Percentiles rank a stretch among this genome's conserved stretches.
These are phyloP conservation scores for Fistulifera solaris DNA, from an alignment of 108 stramenopile species.

Conservation along the genomic window DNA sequence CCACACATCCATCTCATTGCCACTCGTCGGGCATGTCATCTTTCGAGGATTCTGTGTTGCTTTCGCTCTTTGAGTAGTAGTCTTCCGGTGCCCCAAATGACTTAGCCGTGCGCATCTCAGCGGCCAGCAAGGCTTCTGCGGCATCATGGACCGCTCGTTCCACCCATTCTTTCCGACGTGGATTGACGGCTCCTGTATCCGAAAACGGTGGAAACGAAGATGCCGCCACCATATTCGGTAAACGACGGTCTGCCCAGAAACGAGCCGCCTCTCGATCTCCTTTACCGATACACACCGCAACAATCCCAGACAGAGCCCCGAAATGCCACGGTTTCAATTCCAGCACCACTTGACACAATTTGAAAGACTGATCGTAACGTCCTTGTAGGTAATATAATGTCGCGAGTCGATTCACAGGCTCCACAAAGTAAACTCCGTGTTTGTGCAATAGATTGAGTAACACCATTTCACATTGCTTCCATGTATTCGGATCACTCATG, in stretches of 20 bases:
- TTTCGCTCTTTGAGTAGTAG: not conserved
- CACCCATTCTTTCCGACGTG: conserved; percentile 34
- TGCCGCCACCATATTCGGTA: conserved; percentile 28
- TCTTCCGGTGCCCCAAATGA: conserved; percentile 29
- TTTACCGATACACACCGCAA: conserved; percentile 43
- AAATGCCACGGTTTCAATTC: conserved; percentile 71
- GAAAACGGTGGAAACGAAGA: conserved; percentile 3
- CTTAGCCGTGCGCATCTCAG: conserved; percentile 15
- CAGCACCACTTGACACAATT: conserved; percentile 51
- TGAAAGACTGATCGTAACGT: conserved; percentile 38
- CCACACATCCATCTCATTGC: no score
- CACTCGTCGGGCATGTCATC: no score
- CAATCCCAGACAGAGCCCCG: conserved; percentile 65
- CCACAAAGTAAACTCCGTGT: conserved; percentile 48
- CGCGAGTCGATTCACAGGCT: conserved; percentile 71
- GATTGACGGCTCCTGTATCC: conserved; percentile 9
- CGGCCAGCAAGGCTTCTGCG: conserved; percentile 9
- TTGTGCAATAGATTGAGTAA: conserved; percentile 40
- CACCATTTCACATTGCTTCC: conserved; percentile 39
- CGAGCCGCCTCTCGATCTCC: conserved; percentile 33
- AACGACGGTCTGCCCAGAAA: conserved; percentile 42
- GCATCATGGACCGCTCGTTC: conserved; percentile 20
- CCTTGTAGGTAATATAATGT: conserved; percentile 58
- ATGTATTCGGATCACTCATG: conserved; percentile 21
- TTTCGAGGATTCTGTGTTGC: no score